These are phyloP conservation scores for Rhododendron henanense DNA, from an alignment of 148 eudicot species.

Conservation along the genomic window DNA sequence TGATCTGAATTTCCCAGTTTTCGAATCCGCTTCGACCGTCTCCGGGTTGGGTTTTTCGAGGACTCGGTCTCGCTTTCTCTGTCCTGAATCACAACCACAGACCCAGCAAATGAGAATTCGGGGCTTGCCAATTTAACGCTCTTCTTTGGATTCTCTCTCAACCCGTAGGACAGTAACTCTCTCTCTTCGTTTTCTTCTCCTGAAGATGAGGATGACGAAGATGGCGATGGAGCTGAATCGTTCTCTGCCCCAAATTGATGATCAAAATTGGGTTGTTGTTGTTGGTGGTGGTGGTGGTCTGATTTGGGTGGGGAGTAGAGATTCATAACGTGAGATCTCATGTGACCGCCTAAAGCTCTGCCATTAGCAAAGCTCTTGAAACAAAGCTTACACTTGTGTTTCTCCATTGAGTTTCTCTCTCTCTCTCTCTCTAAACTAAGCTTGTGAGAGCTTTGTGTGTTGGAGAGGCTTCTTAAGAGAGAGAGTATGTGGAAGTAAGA, in stretches of 20 bases:
- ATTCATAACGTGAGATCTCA: constrained; percentile 78
- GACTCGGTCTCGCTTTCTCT: constrained; percentile 63
- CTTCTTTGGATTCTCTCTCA: constrained; percentile 26
- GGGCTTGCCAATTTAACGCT: constrained; percentile 27
- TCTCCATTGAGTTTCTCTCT: constrained; percentile 36
- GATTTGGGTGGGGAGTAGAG: constrained; percentile 17
- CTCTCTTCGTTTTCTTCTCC: constrained; percentile 14
- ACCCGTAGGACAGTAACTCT: constrained; percentile 10
- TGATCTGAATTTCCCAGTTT: constrained; percentile 18
- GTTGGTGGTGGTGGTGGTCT: neutral
- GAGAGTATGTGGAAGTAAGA: constrained; percentile 26
- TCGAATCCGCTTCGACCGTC: constrained; percentile 40
- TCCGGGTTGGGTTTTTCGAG: constrained; percentile 28
- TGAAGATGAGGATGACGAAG: constrained; percentile 12
- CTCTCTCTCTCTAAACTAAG: neutral
- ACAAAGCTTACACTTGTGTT: constrained; percentile 63
- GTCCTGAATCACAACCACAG: constrained; percentile 25
- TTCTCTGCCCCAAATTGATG: constrained; percentile 9
- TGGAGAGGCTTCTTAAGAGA: constrained; percentile 14
- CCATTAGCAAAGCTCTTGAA: constrained; percentile 52
- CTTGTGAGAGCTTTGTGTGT: neutral
- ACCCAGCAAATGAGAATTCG: constrained; percentile 13
- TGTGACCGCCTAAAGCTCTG: constrained; percentile 85
- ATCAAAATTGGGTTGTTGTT: neutral
- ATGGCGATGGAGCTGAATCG: constrained; percentile 12